A percentile compares a stretch with the other conserved stretches of the same genome.
phyloP scores from a whole-genome alignment of 768 basidiomycete species.

The Lactarius hengduanensis region DNA sequence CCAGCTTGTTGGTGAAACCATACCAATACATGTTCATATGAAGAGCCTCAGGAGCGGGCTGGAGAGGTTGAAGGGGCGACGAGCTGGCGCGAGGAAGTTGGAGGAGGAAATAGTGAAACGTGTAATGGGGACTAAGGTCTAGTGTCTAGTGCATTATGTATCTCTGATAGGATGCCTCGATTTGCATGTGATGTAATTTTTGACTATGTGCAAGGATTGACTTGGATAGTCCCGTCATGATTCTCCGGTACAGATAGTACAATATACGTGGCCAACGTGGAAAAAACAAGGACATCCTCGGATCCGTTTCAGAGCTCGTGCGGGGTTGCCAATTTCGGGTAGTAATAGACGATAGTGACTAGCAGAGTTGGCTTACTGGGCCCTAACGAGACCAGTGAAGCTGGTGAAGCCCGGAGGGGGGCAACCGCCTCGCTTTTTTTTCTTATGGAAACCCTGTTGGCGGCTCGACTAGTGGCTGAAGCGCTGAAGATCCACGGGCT shows the following conservation, averaged over 20 bases:
- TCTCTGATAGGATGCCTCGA: neutral
- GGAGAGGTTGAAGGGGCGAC: conserved; percentile 57
- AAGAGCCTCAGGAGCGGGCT: conserved; percentile 65
- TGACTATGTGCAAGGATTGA: neutral
- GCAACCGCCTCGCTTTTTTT: no score
- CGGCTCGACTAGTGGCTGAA: no score
- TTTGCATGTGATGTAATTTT: neutral
- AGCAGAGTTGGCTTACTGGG: neutral
- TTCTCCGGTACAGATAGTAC: neutral
- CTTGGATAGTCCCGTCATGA: neutral
- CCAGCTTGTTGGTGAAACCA: conserved; percentile 53
- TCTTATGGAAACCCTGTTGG: no score
- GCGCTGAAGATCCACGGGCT: no score
- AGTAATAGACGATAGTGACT: neutral
- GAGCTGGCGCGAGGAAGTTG: conserved; percentile 48
- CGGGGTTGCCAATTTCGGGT: neutral
- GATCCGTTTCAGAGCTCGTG: neutral
- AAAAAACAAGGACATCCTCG: neutral
- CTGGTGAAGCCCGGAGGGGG: no score
- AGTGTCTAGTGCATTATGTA: neutral
- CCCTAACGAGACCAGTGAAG: no score
- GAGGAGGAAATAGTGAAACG: conserved; percentile 43
- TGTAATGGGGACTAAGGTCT: conserved; percentile 5
- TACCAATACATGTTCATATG: conserved; percentile 75
- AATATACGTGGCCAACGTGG: neutral